A percentile compares a stretch with the other conserved stretches of the same genome.
These are phyloP conservation scores for Raffaelea deltoideospora DNA, from an alignment of 2,329 filamentous ascomycete species.

Conservation along the genomic window DNA sequence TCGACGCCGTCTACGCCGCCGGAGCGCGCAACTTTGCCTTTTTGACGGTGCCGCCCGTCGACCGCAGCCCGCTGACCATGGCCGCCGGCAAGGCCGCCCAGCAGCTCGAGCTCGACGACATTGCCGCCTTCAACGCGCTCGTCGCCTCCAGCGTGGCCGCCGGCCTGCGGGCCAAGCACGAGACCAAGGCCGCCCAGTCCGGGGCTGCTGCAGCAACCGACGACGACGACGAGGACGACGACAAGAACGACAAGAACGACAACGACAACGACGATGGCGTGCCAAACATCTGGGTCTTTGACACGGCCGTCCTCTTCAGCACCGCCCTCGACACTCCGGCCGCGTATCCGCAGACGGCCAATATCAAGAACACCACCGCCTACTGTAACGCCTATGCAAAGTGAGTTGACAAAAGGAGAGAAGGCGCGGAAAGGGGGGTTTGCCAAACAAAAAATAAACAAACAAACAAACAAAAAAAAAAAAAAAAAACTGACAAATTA, in stretches of 20 bases:
- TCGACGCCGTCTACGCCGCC: constrained; percentile 30
- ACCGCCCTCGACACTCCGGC: constrained; percentile 24
- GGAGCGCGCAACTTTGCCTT: constrained; percentile 44
- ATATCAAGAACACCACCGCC: constrained; percentile 37
- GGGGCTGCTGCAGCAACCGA: too few species aligned
- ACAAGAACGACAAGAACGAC: too few species aligned
- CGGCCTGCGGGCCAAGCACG: constrained; percentile 2
- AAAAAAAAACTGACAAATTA: too few species aligned
- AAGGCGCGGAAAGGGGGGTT: too few species aligned
- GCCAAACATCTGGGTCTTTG: constrained; percentile 18
- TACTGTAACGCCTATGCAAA: constrained; percentile 40
- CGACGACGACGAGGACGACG: too few species aligned
- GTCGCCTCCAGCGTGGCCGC: background rate
- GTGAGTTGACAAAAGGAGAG: too few species aligned
- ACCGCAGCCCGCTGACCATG: constrained; percentile 22
- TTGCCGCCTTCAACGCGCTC: constrained; percentile 7
- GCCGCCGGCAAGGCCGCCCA: constrained; percentile 11
- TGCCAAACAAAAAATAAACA: too few species aligned
- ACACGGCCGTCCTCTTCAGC: constrained; percentile 26
- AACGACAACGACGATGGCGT: too few species aligned
- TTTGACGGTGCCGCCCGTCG: constrained; percentile 39
- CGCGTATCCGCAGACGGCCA: constrained; percentile 29
- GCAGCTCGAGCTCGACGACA: constrained; percentile 12
- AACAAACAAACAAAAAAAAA: too few species aligned
- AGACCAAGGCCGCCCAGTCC: background rate